A percentile compares a stretch with the other conserved stretches of the same genome.
Evolutionary conservation across 495 filamentous ascomycete species (phyloP).

Genomic region (Hypomontagnella submonticulosa): DNA sequence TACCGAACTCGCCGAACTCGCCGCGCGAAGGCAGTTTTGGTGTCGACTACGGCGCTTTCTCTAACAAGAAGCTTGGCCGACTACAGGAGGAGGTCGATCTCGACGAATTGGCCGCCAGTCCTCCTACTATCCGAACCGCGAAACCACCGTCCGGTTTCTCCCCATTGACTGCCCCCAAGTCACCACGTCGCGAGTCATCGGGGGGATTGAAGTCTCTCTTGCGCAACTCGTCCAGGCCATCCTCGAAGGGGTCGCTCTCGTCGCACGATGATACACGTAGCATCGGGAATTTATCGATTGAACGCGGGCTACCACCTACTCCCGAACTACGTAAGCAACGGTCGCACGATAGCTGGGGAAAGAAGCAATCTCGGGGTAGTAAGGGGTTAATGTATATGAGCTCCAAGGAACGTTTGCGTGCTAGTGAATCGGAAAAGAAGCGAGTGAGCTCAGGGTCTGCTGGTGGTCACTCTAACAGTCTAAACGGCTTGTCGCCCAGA

Average conservation of each 20-base stretch:
- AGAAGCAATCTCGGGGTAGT: slow-evolving; percentile 60
- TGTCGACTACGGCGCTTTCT: slow-evolving; percentile 74
- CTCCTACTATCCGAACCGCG: slow-evolving; percentile 86
- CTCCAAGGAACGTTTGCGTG: slow-evolving; percentile 66
- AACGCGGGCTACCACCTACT: slow-evolving; percentile 58
- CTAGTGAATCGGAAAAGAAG: slow-evolving; percentile 64
- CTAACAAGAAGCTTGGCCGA: slow-evolving; percentile 53
- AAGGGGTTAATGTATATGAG: slow-evolving; percentile 70
- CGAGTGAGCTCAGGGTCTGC: slow-evolving; percentile 54
- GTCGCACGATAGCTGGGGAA: slow-evolving; percentile 65
- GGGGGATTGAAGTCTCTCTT: slow-evolving; percentile 58
- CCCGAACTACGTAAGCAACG: slow-evolving; percentile 57
- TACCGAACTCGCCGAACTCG: slow-evolving; percentile 61
- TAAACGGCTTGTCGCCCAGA: slow-evolving; percentile 49
- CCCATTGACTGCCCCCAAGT: slow-evolving; percentile 70
- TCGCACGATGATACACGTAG: slow-evolving; percentile 66
- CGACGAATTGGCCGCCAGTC: slow-evolving; percentile 72
- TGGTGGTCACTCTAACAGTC: slow-evolving; percentile 46
- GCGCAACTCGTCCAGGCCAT: slow-evolving; percentile 53
- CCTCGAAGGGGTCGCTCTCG: slow-evolving; percentile 61
- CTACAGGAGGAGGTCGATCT: slow-evolving; percentile 69
- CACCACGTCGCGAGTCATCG: slow-evolving; percentile 58
- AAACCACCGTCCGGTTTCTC: slow-evolving; percentile 81
- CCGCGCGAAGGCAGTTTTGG: slow-evolving; percentile 70
- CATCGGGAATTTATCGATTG: slow-evolving; percentile 69